These are phyloP conservation scores for Jatropha multifida DNA, from an alignment of 441 rosid genomes.

Conservation along the genomic window DNA sequence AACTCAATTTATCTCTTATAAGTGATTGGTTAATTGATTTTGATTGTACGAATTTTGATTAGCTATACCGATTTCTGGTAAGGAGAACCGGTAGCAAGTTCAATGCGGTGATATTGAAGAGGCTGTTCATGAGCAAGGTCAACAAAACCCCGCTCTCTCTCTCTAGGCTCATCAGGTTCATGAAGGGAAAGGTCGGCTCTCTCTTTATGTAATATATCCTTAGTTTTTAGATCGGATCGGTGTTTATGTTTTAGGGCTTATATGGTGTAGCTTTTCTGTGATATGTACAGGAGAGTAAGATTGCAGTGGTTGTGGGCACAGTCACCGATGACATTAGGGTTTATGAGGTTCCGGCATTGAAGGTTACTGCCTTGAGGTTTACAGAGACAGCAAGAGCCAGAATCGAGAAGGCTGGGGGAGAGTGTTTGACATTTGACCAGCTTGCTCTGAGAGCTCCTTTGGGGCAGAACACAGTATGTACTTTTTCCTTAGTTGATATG, in stretches of 20 bases:
- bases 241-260: background rate
- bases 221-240: background rate
- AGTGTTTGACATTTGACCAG: slow-evolving; percentile 93
- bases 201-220: background rate
- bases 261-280: background rate
- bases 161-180: slow-evolving; percentile 57
- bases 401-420: slow-evolving; percentile 95
- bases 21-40: background rate
- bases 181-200: slow-evolving; percentile 55
- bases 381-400: slow-evolving; percentile 87
- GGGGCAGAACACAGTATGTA: slow-evolving; percentile 87
- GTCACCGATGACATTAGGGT: slow-evolving; percentile 83
- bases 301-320: slow-evolving; percentile 85
- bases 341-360: slow-evolving; percentile 77
- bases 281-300: slow-evolving; percentile 54
- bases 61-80: slow-evolving; percentile 85
- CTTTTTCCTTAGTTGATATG: background rate
- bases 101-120: slow-evolving; percentile 87
- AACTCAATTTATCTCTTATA: background rate
- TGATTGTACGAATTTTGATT: background rate
- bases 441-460: slow-evolving; percentile 86
- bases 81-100: slow-evolving; percentile 90
- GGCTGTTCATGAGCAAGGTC: slow-evolving; percentile 91
- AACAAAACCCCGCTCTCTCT: slow-evolving; percentile 90
- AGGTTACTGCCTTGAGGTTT: slow-evolving; percentile 82